Evolutionary conservation across 148 eudicot genomes (phyloP).

Genomic region (Vaccinium vitisidaea): DNA sequence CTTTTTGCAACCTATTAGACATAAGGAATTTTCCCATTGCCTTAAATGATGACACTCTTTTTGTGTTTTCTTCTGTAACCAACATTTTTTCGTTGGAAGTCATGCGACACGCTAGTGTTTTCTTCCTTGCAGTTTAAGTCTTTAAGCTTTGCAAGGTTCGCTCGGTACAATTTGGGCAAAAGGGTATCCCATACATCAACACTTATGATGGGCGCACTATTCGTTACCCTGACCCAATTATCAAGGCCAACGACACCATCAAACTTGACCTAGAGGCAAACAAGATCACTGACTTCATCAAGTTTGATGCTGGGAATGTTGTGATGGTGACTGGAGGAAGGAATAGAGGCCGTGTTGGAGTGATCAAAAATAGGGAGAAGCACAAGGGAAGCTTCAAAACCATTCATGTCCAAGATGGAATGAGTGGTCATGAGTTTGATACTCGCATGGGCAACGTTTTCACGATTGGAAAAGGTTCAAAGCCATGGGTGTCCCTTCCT

Average conservation of each 20-base stretch:
- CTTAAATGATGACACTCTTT: too few species aligned
- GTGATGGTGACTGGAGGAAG: conserved; percentile 68
- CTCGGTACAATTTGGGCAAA: conserved; percentile 46
- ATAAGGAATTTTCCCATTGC: neutral
- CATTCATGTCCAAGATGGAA: conserved; percentile 45
- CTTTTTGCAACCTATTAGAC: neutral
- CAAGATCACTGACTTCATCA: conserved; percentile 51
- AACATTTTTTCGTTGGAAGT: neutral
- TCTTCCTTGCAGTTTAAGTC: conserved; percentile 38
- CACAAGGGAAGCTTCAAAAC: conserved; percentile 62
- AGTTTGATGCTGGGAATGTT: conserved; percentile 61
- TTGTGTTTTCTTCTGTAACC: neutral
- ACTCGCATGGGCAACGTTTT: conserved; percentile 52
- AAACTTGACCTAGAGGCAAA: conserved; percentile 48
- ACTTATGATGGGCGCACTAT: conserved; percentile 59
- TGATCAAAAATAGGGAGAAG: conserved; percentile 53
- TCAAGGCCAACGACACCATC: conserved; percentile 55
- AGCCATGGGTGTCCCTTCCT: conserved; percentile 55
- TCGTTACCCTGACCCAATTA: conserved; percentile 51
- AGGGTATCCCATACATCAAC: conserved; percentile 54
- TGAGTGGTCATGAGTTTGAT: conserved; percentile 63
- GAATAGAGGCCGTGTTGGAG: conserved; percentile 56
- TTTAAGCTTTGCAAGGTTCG: conserved; percentile 46
- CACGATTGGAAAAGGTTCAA: conserved; percentile 48
- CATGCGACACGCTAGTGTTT: neutral